A percentile compares a stretch with the other conserved stretches of the same genome.
phyloP scores from a whole-genome alignment of 768 basidiomycete genomes.

The Rhodotorula graminis region DNA sequence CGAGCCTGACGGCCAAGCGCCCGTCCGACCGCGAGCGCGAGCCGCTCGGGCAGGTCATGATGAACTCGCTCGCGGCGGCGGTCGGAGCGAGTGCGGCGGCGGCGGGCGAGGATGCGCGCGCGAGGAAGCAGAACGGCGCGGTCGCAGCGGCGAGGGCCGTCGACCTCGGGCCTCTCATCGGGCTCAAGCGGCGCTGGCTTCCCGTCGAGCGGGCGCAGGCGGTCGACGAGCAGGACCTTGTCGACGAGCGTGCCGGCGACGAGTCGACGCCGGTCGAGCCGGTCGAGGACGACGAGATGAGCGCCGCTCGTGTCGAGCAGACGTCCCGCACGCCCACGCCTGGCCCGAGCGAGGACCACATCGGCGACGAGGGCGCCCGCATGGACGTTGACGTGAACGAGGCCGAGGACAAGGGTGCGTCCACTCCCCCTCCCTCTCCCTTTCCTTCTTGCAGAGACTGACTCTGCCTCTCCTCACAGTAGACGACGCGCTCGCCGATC shows the following conservation, averaged over 20 bases:
- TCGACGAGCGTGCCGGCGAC: not conserved
- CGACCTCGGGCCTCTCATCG: constrained; percentile 28
- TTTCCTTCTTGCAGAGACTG: not conserved
- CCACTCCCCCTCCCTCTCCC: not conserved
- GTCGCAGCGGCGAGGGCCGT: not conserved
- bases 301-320: no score
- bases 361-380: not conserved
- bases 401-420: not conserved
- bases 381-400: not conserved
- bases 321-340: no score
- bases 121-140: constrained; percentile 10
- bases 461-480: not conserved
- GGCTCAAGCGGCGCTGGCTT: constrained; percentile 37
- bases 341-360: not conserved
- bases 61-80: not conserved
- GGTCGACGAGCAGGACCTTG: not conserved
- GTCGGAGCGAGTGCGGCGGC: no score
- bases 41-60: not conserved
- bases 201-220: not conserved
- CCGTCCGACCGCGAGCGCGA: not conserved
- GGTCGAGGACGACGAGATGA: not conserved
- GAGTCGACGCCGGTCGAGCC: not conserved
- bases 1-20: not conserved
- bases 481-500: not conserved
- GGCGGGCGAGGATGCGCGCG: not conserved